phyloP scores from a whole-genome alignment of 441 rosid genomes.

The Cnidoscolus chayamansa region DNA sequence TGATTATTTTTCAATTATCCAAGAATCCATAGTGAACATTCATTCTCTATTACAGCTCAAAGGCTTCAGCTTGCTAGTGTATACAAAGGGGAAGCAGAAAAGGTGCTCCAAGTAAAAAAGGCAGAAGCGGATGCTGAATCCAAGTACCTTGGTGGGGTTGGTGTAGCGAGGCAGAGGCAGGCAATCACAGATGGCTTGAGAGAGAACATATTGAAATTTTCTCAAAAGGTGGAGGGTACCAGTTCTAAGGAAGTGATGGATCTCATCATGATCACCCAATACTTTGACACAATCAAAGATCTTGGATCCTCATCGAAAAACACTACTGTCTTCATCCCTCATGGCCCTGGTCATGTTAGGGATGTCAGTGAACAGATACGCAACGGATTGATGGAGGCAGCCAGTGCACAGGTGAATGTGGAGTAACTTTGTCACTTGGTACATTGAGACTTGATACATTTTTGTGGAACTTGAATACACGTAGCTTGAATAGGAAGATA shows the following conservation, averaged over 20 bases:
- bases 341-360: conserved; percentile 94
- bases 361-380: conserved; percentile 84
- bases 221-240: conserved; percentile 83
- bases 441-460: background rate
- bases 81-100: conserved; percentile 97
- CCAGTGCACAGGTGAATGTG: conserved; percentile 43
- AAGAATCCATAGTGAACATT: background rate
- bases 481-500: background rate
- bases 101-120: conserved; percentile 72
- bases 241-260: conserved; percentile 95
- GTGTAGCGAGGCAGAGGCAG: conserved; percentile 97
- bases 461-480: background rate
- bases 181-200: conserved; percentile 92
- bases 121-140: conserved; percentile 97
- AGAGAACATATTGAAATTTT: conserved; percentile 91
- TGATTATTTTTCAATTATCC: background rate
- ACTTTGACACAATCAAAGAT: conserved; percentile 89
- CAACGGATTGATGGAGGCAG: conserved; percentile 81
- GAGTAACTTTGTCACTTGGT: conserved; percentile 9
- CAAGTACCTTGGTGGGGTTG: conserved; percentile 90
- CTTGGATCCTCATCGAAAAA: conserved; percentile 86
- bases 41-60: conserved; percentile 58
- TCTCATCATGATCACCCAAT: conserved; percentile 92
- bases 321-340: conserved; percentile 91
- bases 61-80: conserved; percentile 96